Conservation (phyloP, 805 yeast genomes). For the Wickerhamomyces sydowiorum region DNA sequence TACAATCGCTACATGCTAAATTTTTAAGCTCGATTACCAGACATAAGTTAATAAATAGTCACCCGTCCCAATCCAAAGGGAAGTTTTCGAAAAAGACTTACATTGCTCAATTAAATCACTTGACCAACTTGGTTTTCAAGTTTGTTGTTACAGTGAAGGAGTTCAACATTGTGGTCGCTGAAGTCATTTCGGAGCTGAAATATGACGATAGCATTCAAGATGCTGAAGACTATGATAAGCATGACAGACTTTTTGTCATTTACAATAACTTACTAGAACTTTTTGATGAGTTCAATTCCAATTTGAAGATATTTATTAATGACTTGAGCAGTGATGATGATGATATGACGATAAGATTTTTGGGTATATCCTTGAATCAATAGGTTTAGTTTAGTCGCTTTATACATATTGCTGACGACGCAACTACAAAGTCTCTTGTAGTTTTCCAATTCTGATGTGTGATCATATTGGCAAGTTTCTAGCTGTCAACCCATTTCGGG, state of each 20-base stretch:
- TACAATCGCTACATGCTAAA: constrained; percentile 28
- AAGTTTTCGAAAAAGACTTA: constrained; percentile 32
- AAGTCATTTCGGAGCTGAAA: constrained; percentile 25
- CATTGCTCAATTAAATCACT: constrained; percentile 34
- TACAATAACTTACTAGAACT: constrained; percentile 35
- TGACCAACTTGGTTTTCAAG: constrained; percentile 31
- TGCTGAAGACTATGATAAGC: constrained; percentile 17
- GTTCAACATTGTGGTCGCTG: constrained; percentile 29
- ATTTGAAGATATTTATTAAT: constrained; percentile 35
- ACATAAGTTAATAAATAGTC: constrained; percentile 28
- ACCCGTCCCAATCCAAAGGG: constrained; percentile 24
- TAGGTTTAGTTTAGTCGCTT: no score
- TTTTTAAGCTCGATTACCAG: constrained; percentile 32
- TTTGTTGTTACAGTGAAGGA: constrained; percentile 34
- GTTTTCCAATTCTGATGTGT: no score
- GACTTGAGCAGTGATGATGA: constrained; percentile 54
- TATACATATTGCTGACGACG: no score
- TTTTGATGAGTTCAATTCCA: constrained; percentile 38
- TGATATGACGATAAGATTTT: constrained; percentile 39
- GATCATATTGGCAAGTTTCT: no score
- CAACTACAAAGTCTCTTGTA: no score
- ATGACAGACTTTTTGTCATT: constrained; percentile 29
- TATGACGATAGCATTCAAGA: constrained; percentile 14
- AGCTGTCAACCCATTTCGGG: no score
- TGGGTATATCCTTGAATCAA: constrained; percentile 31